Evolutionary conservation across 2,329 filamentous ascomycete genomes (phyloP).

Genomic region (Thielaviopsis euricoi): DNA sequence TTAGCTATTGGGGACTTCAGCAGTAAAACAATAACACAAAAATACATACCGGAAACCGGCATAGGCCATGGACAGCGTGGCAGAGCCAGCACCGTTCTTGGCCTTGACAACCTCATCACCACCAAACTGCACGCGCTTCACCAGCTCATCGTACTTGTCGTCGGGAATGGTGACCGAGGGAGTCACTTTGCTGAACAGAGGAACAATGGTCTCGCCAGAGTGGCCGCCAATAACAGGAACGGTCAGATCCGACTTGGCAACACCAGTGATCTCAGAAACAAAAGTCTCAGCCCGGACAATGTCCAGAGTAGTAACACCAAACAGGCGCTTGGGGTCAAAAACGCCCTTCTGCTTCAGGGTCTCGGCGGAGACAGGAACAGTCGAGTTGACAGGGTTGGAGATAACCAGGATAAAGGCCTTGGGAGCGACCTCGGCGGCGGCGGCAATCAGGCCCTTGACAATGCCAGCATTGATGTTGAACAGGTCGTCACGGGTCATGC

Average conservation of each 20-base stretch:
- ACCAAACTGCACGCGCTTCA: constrained; percentile 94
- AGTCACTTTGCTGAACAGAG: constrained; percentile 82
- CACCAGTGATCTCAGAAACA: constrained; percentile 68
- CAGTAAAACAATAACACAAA: neutral
- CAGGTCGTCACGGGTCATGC: constrained; percentile 97
- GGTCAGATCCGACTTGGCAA: constrained; percentile 62
- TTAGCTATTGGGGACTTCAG: constrained; percentile 18
- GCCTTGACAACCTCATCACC: constrained; percentile 95
- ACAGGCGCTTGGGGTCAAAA: constrained; percentile 90
- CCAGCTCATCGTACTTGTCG: constrained; percentile 78
- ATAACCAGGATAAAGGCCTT: constrained; percentile 95
- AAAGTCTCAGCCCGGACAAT: constrained; percentile 97
- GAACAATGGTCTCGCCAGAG: constrained; percentile 96
- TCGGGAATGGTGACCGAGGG: constrained; percentile 65
- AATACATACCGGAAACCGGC: constrained; percentile 68
- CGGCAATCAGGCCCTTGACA: constrained; percentile 83
- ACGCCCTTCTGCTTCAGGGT: constrained; percentile 85
- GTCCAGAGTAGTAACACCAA: constrained; percentile 96
- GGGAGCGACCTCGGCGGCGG: constrained; percentile 71
- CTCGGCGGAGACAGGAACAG: constrained; percentile 92
- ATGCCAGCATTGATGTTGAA: constrained; percentile 99
- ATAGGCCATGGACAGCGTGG: constrained; percentile 88
- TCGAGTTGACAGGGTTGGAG: constrained; percentile 99
- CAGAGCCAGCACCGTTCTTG: constrained; percentile 80
- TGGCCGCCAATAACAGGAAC: constrained; percentile 94